phyloP scores from a whole-genome alignment of 148 eudicot species.

The Spergularia bocconei region DNA sequence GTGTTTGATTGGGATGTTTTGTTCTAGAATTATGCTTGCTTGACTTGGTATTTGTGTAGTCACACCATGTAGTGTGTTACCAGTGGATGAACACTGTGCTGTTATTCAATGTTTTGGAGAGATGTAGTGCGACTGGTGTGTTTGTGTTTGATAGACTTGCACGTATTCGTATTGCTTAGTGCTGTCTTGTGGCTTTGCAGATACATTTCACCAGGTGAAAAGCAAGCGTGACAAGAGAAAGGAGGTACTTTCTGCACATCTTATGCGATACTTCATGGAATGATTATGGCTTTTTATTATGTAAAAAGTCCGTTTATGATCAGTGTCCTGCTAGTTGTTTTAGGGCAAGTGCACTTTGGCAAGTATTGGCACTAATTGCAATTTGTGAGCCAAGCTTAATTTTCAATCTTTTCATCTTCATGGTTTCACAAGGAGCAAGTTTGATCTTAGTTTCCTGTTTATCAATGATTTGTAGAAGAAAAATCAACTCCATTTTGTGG shows the following conservation, averaged over 20 bases:
- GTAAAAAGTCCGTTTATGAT: too few relatives aligned
- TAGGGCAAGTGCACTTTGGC: too few relatives aligned
- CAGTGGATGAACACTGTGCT: background rate
- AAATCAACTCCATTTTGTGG: too few relatives aligned
- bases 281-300: too few relatives aligned
- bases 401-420: background rate
- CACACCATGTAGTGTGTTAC: background rate
- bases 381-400: background rate
- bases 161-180: background rate
- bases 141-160: background rate
- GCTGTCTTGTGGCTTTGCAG: conserved; percentile 29
- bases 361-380: background rate
- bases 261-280: background rate
- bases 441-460: background rate
- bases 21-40: background rate
- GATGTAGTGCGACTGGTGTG: background rate
- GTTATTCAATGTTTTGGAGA: background rate
- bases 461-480: background rate
- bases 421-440: background rate
- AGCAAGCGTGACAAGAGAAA: conserved; percentile 42
- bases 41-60: background rate
- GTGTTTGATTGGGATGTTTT: too few relatives aligned
- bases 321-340: background rate
- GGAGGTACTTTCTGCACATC: conserved; percentile 31
- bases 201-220: conserved; percentile 45